phyloP scores from a whole-genome alignment of 495 filamentous ascomycete species.

The Penicillium cinerascens region DNA sequence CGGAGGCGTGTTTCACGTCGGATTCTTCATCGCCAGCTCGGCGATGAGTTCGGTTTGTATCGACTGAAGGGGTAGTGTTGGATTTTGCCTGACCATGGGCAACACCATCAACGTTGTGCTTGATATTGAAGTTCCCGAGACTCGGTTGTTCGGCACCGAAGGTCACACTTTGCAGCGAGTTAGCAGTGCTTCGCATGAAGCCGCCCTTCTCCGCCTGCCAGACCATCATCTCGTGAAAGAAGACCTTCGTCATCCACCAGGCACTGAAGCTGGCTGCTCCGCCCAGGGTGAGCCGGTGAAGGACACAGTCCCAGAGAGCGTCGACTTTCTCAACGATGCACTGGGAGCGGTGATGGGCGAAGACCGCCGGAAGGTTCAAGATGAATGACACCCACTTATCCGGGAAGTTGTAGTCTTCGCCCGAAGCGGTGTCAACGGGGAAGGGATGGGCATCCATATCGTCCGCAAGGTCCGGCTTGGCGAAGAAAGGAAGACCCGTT shows the following conservation, averaged over 20 bases:
- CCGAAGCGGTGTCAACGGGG: conserved; percentile 34
- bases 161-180: conserved; percentile 40
- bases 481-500: conserved; percentile 33
- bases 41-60: conserved; percentile 8
- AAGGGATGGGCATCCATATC: conserved; percentile 31
- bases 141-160: conserved; percentile 28
- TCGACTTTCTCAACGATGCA: conserved; percentile 45
- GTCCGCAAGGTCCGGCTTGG: conserved; percentile 42
- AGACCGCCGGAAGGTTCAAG: conserved; percentile 65
- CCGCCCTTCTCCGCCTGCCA: conserved; percentile 92
- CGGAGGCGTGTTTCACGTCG: conserved; percentile 16
- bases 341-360: conserved; percentile 66
- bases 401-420: conserved; percentile 61
- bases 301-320: conserved; percentile 44
- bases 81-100: conserved; percentile 10
- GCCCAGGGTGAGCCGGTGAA: conserved; percentile 60
- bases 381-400: conserved; percentile 87
- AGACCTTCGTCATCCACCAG: conserved; percentile 99
- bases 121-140: conserved; percentile 23
- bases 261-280: conserved; percentile 83
- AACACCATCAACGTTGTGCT: conserved; percentile 10
- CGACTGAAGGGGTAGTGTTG: conserved; percentile 5
- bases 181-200: conserved; percentile 66
- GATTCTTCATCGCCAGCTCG: conserved; percentile 15
- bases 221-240: conserved; percentile 90